Conservation (phyloP, 345 rosid genomes). For the Boechera stricta region DNA sequence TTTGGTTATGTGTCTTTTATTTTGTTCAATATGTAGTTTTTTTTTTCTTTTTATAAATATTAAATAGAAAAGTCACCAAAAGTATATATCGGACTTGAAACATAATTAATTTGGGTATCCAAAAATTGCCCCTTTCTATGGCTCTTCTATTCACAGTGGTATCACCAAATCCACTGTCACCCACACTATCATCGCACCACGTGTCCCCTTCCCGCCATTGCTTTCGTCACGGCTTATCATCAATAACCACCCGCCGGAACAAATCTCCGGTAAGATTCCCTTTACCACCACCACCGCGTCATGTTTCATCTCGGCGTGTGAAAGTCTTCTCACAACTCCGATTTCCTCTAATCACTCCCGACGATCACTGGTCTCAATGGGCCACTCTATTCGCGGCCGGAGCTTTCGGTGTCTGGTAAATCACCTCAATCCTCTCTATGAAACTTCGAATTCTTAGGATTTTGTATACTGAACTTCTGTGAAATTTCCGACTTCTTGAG, state of each 20-base stretch:
- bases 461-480: not conserved
- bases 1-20: no score
- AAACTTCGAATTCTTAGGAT: not conserved
- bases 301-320: conserved; percentile 35
- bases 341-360: conserved; percentile 65
- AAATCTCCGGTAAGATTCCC: conserved; percentile 21
- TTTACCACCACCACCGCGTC: not conserved
- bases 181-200: conserved; percentile 23
- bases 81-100: not conserved
- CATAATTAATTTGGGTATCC: not conserved
- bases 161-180: conserved; percentile 34
- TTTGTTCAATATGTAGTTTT: no score
- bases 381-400: conserved; percentile 79
- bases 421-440: not conserved
- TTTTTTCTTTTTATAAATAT: no score
- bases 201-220: conserved; percentile 36
- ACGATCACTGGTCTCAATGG: conserved; percentile 86
- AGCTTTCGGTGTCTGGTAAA: conserved; percentile 86
- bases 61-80: not conserved
- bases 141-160: conserved; percentile 35
- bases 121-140: not conserved
- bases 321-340: conserved; percentile 49
- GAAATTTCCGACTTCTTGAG: conserved; percentile 36
- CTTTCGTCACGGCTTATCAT: conserved; percentile 7
- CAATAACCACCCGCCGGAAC: conserved; percentile 15